phyloP scores from a whole-genome alignment of 139 green algal species.

The Tetradesmus obliquus region DNA sequence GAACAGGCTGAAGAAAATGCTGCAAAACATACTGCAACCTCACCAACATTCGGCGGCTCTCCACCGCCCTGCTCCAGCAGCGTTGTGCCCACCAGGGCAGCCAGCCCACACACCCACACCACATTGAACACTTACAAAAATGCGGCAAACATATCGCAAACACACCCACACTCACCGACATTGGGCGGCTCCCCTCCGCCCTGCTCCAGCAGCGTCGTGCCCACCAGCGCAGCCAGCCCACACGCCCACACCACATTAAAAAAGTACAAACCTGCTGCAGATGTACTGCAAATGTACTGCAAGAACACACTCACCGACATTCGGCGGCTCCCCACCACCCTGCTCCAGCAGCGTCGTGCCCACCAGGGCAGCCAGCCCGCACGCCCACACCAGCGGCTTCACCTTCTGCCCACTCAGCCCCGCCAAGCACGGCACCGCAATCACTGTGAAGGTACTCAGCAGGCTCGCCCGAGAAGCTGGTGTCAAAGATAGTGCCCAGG shows the following conservation, averaged over 20 bases:
- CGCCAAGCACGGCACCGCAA: conserved; percentile 84
- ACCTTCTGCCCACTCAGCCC: conserved; percentile 73
- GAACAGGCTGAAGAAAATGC: too few relatives aligned
- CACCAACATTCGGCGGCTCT: not conserved
- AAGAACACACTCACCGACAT: too few relatives aligned
- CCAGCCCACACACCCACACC: conserved; percentile 68
- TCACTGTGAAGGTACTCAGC: conserved; percentile 87
- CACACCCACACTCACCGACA: too few relatives aligned
- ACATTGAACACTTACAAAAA: conserved; percentile 48
- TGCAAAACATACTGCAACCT: too few relatives aligned
- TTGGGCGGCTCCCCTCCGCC: conserved; percentile 40
- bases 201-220: conserved; percentile 76
- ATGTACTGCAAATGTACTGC: too few relatives aligned
- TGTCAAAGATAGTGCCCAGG: conserved; percentile 70
- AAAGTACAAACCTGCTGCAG: too few relatives aligned
- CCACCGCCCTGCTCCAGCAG: conserved; percentile 72
- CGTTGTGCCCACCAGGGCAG: conserved; percentile 73
- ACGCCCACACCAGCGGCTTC: conserved; percentile 69
- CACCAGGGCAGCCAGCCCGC: conserved; percentile 65
- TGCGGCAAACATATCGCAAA: too few relatives aligned
- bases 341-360: conserved; percentile 79
- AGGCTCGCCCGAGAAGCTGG: conserved; percentile 80
- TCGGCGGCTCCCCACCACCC: conserved; percentile 39
- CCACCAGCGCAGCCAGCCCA: conserved; percentile 69
- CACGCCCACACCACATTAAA: conserved; percentile 65